Evolutionary conservation across 2,329 filamentous ascomycete species (phyloP).

Genomic region (Epicoccum nigrum): DNA sequence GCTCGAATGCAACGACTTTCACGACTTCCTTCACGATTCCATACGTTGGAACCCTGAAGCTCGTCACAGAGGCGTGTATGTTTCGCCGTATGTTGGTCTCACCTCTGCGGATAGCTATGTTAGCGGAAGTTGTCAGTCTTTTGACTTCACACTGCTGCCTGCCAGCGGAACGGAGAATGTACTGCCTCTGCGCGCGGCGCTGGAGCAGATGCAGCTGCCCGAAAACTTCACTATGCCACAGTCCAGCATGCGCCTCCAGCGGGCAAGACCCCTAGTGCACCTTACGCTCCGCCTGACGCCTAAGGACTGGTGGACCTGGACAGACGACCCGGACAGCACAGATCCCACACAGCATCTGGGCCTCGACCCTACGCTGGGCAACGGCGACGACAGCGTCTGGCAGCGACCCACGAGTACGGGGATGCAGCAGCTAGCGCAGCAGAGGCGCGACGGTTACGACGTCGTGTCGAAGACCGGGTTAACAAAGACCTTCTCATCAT

Average conservation of each 20-base stretch:
- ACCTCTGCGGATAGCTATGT: too few species aligned
- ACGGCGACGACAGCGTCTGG: not conserved
- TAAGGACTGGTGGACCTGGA: constrained; percentile 29
- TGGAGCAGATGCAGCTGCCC: not conserved
- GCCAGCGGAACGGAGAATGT: not conserved
- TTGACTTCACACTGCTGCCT: constrained; percentile 13
- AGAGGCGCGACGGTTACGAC: constrained; percentile 23
- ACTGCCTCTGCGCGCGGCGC: not conserved
- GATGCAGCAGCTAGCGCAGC: constrained; percentile 28
- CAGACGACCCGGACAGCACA: not conserved
- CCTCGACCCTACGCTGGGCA: constrained; percentile 30
- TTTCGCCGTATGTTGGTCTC: constrained; percentile 14
- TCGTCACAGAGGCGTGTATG: constrained; percentile 14
- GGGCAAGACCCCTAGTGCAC: constrained; percentile 20
- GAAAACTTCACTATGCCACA: not conserved
- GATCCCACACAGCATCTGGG: constrained; percentile 14
- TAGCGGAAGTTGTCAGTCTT: too few species aligned
- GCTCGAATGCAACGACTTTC: constrained; percentile 15
- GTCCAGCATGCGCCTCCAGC: constrained; percentile 13
- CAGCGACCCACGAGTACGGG: constrained; percentile 10
- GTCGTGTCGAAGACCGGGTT: not conserved
- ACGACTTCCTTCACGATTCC: constrained; percentile 1
- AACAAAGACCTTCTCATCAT: too few species aligned
- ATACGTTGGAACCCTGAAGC: constrained; percentile 9
- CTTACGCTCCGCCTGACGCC: constrained; percentile 24